Evolutionary conservation across 2,329 filamentous ascomycete genomes (phyloP).

Genomic region (Penicillium brevicompactum): DNA sequence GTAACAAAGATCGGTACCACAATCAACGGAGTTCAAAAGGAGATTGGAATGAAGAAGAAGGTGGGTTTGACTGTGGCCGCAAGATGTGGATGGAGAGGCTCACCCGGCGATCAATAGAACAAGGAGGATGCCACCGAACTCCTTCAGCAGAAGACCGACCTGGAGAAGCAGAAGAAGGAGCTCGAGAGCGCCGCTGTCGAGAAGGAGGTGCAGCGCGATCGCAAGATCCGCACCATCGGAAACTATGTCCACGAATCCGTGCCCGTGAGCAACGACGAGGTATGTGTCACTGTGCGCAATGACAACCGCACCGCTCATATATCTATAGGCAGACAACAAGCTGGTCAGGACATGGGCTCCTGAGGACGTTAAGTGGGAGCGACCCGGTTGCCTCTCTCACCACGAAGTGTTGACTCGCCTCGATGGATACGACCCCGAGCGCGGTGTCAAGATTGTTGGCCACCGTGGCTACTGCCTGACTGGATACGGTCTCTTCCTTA

Average conservation of each 20-base stretch:
- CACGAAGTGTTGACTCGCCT: constrained; percentile 89
- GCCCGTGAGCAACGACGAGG: constrained; percentile 79
- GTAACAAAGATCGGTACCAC: constrained; percentile 78
- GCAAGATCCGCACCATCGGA: constrained; percentile 81
- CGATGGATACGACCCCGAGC: constrained; percentile 89
- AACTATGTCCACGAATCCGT: constrained; percentile 92
- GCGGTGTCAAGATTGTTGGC: constrained; percentile 90
- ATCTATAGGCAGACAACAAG: constrained; percentile 71
- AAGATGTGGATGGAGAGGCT: constrained; percentile 2
- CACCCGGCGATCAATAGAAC: constrained; percentile 51
- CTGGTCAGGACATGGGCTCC: constrained; percentile 79
- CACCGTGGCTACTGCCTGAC: constrained; percentile 93
- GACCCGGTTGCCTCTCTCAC: constrained; percentile 80
- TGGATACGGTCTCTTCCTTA: constrained; percentile 86
- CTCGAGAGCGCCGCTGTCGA: constrained; percentile 72
- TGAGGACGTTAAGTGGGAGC: constrained; percentile 71
- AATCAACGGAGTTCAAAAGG: constrained; percentile 87
- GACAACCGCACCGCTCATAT: neutral
- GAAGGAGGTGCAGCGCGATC: constrained; percentile 73
- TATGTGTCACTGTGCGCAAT: constrained; percentile 31
- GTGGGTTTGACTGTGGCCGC: constrained; percentile 39
- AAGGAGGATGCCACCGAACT: constrained; percentile 86
- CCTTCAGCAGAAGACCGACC: constrained; percentile 72
- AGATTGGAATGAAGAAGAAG: constrained; percentile 92
- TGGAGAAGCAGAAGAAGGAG: constrained; percentile 81